A percentile compares a stretch with the other conserved stretches of the same genome.
These are phyloP conservation scores for Dothideomycetidae sp. DNA, from an alignment of 2,329 filamentous ascomycete species.

Conservation along the genomic window DNA sequence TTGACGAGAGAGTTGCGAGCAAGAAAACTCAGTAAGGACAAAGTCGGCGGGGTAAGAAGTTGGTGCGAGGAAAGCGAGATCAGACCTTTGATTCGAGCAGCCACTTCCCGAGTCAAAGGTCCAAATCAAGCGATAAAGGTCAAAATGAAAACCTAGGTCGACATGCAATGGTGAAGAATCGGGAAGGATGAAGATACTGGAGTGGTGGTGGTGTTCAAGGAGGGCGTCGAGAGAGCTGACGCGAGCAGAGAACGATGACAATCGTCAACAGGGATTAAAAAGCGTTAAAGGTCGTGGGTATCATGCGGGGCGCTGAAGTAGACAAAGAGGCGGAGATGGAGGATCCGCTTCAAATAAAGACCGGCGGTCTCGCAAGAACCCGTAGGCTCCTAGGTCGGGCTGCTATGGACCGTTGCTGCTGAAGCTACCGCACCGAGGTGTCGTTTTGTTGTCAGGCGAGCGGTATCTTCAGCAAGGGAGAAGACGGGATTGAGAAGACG, in stretches of 20 bases:
- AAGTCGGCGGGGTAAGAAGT: background rate
- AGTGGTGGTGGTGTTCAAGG: background rate
- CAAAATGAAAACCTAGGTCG: conserved; percentile 3
- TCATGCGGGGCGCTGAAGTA: conserved; percentile 6
- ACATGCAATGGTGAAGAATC: conserved; percentile 6
- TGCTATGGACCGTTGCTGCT: no score
- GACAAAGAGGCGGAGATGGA: background rate
- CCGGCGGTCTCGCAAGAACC: no score
- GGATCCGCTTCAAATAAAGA: no score
- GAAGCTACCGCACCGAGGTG: background rate
- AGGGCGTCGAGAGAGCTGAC: background rate
- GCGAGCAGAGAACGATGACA: background rate
- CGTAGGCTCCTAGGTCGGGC: no score
- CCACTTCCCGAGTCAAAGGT: conserved; percentile 8
- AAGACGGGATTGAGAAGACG: no score
- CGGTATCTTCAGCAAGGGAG: no score
- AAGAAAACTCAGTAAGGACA: no score
- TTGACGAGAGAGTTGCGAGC: conserved; percentile 1
- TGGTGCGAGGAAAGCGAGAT: conserved; percentile 9
- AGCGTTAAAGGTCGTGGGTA: conserved; percentile 7
- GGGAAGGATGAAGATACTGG: background rate
- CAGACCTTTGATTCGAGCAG: conserved; percentile 9
- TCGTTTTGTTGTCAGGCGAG: background rate
- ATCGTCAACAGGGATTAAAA: conserved; percentile 3
- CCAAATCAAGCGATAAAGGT: conserved; percentile 4